phyloP scores from a whole-genome alignment of 164 flowering plant genomes.

The Magnolia changhungtana region DNA sequence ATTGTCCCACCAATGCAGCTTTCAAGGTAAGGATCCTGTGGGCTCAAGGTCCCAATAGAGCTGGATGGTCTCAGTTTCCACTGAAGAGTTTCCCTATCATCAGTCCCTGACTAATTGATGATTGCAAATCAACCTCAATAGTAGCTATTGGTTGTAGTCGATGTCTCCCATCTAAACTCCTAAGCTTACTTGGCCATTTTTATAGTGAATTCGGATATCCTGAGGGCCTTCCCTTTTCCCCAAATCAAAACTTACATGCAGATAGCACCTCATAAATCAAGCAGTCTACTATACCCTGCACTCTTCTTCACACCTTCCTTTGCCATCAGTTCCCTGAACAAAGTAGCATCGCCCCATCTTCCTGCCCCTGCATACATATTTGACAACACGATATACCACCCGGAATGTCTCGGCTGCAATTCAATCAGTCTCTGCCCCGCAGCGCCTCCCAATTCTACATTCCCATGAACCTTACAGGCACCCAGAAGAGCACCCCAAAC shows the following conservation, averaged over 20 bases:
- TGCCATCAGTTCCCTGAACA: conserved; percentile 52
- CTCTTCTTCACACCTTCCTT: conserved; percentile 46
- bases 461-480: conserved; percentile 72
- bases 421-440: conserved; percentile 51
- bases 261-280: neutral
- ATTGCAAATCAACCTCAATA: no score
- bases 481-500: conserved; percentile 78
- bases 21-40: no score
- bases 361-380: conserved; percentile 56
- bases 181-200: no score
- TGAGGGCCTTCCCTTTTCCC: neutral
- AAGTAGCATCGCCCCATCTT: conserved; percentile 56
- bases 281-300: conserved; percentile 5
- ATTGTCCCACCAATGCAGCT: no score
- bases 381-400: conserved; percentile 56
- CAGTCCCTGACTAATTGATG: no score
- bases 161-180: no score
- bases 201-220: no score
- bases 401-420: conserved; percentile 61
- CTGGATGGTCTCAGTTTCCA: no score
- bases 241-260: neutral
- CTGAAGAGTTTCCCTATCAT: no score
- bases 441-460: conserved; percentile 42
- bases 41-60: no score
- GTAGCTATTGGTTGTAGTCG: no score